Evolutionary conservation across 331 rosid species (phyloP), one percentile per base, ranked within the genome.

Genomic region (Rhamnella rubrinervis): DNA sequence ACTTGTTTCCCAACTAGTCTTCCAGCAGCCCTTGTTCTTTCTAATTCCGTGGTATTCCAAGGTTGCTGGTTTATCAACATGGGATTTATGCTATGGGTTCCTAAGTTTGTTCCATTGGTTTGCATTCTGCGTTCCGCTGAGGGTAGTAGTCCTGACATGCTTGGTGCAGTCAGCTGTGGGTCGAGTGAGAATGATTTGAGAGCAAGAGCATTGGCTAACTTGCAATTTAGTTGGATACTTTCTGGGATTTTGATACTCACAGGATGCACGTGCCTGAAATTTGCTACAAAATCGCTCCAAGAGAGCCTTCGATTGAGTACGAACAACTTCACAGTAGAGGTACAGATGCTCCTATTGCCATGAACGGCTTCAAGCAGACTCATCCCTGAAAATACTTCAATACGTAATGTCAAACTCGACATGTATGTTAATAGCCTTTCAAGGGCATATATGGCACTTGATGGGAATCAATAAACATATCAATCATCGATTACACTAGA

Each of bases 41-140:
- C 98, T 0, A 64, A 87, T 53, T 87, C 95, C 44, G 79, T 93
- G 60, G 80, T 85, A 40, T 75, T 93, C 70, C 97, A 93, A 79
- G 98, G 98, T 58, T 90, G 95, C 67, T 93, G 96, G 98, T 93
- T 90, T 65, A 75, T 93, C 68, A 84, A 83, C 87, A 93, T 93
- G 96, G 97, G 95, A 52, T 82, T 90, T 38, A 72, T 79, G 89
- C 74, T 93, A 16, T 90, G 95, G 96, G 8, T 77, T 87, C 91
- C 92, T 44, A 63, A 72, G 61, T 81, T 88, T 70, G 81, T 83
- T 68, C 91, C 98, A 40, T 68, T 85, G 80, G 97, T 96, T 4
- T 88, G 98, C 59, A 46, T 52, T 19, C 70, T 77, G 65, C 77
- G 67, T 60, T 41, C 73, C 46, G 59, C 75, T 21, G 81, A 66